Conservation (phyloP, 495 filamentous ascomycete species). For the Tuber brumale region DNA sequence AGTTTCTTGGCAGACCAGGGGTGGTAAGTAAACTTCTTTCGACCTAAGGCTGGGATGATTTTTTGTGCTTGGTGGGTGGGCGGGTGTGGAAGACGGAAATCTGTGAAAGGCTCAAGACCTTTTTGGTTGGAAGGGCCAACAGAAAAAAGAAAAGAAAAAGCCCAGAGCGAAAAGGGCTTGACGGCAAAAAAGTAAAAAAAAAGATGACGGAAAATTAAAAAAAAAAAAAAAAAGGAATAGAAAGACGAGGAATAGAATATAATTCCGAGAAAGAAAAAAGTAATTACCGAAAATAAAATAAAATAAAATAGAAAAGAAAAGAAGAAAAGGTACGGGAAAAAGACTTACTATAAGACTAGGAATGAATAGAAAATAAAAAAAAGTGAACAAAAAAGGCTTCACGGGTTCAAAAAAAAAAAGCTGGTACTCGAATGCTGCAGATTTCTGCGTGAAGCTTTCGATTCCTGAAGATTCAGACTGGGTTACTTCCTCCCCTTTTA, state of each 20-base stretch:
- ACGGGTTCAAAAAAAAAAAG: conserved; percentile 26
- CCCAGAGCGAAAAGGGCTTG: neutral
- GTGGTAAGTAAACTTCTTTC: neutral
- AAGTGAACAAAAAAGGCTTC: conserved; percentile 17
- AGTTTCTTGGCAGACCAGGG: conserved; percentile 36
- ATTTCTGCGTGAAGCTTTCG: conserved; percentile 26
- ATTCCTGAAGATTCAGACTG: conserved; percentile 36
- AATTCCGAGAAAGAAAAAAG: conserved; percentile 29
- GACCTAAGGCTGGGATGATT: conserved; percentile 1
- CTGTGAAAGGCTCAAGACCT: neutral
- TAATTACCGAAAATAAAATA: conserved; percentile 7
- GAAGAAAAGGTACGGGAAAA: conserved; percentile 4
- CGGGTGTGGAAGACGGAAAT: conserved; percentile 11
- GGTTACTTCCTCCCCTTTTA: conserved; percentile 40
- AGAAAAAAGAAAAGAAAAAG: conserved; percentile 35
- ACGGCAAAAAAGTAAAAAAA: neutral
- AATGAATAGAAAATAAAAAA: neutral
- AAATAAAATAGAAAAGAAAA: conserved; percentile 19
- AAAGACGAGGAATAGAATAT: neutral
- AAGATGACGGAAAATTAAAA: neutral
- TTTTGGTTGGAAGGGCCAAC: conserved; percentile 8
- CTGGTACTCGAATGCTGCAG: neutral
- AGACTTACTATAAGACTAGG: neutral
- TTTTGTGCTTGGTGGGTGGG: conserved; percentile 7
- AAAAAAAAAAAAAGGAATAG: neutral